phyloP scores from a whole-genome alignment of 73 alveolate genomes.

The Durusdinium trenchii region DNA sequence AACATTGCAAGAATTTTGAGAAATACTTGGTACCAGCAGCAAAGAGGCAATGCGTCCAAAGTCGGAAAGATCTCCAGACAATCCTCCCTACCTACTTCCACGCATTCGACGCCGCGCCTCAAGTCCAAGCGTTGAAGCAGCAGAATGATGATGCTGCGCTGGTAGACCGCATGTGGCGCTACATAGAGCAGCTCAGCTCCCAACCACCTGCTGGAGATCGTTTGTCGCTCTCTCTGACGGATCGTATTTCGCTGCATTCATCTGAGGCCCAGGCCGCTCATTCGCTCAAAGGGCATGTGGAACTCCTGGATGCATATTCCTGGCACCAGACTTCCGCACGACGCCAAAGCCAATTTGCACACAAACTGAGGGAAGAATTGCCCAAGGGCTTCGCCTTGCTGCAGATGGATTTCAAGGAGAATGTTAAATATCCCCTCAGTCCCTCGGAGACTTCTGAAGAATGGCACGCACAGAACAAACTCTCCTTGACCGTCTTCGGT shows the following conservation, averaged over 20 bases:
- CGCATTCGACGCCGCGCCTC: not conserved
- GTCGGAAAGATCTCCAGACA: not conserved
- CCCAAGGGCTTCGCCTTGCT: not conserved
- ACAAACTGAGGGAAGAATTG: not conserved
- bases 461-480: conserved; percentile 25
- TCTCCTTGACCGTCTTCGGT: conserved; percentile 1
- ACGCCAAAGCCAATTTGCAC: not conserved
- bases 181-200: not conserved
- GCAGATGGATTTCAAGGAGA: conserved; percentile 16
- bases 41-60: not conserved
- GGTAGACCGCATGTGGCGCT: not conserved
- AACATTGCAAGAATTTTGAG: not conserved
- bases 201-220: not conserved
- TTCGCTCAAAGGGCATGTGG: not conserved
- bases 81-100: not conserved
- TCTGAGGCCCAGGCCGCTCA: not conserved
- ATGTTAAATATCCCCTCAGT: conserved; percentile 9
- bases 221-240: not conserved
- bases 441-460: not conserved
- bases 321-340: conserved; percentile 31
- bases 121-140: not conserved
- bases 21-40: conserved; percentile 4
- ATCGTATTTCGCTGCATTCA: not conserved
- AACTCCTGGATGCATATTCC: not conserved
- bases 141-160: not conserved